These are phyloP conservation scores for Verticillium albo-atrum DNA, from an alignment of 2,329 filamentous ascomycete genomes.

Conservation along the genomic window DNA sequence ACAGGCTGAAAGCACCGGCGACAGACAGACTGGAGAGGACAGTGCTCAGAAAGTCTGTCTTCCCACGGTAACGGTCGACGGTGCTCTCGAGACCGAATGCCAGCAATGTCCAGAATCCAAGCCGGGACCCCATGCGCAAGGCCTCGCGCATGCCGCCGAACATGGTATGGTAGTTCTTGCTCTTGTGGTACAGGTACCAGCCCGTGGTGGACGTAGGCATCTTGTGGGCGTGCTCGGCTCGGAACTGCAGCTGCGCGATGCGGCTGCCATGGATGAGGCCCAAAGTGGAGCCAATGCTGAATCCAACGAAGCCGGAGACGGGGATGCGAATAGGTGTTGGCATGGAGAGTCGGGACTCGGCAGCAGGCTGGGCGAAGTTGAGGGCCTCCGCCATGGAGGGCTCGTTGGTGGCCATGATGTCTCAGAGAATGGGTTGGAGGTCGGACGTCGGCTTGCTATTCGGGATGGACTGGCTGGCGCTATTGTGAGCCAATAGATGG, in stretches of 20 bases:
- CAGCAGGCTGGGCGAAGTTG: slow-evolving; percentile 22
- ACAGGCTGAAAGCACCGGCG: slow-evolving; percentile 80
- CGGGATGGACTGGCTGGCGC: neutral
- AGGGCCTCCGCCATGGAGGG: slow-evolving; percentile 11
- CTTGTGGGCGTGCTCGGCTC: slow-evolving; percentile 93
- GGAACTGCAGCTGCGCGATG: slow-evolving; percentile 75
- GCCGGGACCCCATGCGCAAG: slow-evolving; percentile 64
- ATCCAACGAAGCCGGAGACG: slow-evolving; percentile 58
- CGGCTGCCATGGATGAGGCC: slow-evolving; percentile 70
- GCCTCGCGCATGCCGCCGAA: slow-evolving; percentile 76
- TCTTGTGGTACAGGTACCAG: slow-evolving; percentile 99
- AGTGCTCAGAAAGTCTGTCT: slow-evolving; percentile 75
- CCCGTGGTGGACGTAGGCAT: slow-evolving; percentile 76
- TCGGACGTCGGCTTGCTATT: neutral
- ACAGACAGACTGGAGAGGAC: slow-evolving; percentile 78
- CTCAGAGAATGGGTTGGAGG: neutral
- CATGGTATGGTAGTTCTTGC: slow-evolving; percentile 87
- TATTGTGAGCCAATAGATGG: neutral
- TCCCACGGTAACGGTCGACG: slow-evolving; percentile 67
- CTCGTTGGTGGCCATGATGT: slow-evolving; percentile 3
- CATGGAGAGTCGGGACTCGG: slow-evolving; percentile 53
- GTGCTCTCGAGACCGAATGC: slow-evolving; percentile 83
- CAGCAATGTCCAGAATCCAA: slow-evolving; percentile 67
- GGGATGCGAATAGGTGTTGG: slow-evolving; percentile 62
- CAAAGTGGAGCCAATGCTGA: slow-evolving; percentile 63